Percentiles rank a stretch among this genome's conserved stretches.
These are phyloP conservation scores for Cavenderia fasciculata DNA, from an alignment of 78 protist genomes.

Conservation along the genomic window DNA sequence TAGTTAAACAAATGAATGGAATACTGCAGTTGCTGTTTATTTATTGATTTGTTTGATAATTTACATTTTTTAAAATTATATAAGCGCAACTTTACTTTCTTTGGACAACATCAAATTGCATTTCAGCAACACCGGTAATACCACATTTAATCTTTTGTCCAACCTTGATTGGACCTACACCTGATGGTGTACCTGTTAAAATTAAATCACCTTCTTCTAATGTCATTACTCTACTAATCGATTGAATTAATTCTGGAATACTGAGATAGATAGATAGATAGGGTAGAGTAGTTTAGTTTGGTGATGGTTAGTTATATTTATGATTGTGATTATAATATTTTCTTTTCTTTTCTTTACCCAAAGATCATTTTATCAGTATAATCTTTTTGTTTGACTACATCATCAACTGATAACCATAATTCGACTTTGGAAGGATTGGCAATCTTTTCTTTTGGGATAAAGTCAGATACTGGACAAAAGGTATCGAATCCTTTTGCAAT, in stretches of 20 bases:
- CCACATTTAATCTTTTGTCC: constrained; percentile 69
- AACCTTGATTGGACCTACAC: constrained; percentile 75
- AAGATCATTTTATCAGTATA: constrained; percentile 59
- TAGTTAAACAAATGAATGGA: too few relatives aligned
- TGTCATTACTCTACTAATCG: constrained; percentile 77
- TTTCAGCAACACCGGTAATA: constrained; percentile 36
- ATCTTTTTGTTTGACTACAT: constrained; percentile 75
- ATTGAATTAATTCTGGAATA: constrained; percentile 68
- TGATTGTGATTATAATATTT: too few relatives aligned
- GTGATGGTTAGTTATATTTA: too few relatives aligned
- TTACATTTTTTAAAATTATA: too few relatives aligned
- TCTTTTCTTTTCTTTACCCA: too few relatives aligned
- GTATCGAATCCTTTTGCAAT: constrained; percentile 79
- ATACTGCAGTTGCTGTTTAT: too few relatives aligned
- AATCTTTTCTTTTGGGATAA: constrained; percentile 76
- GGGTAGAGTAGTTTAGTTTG: too few relatives aligned
- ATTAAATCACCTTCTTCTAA: constrained; percentile 75
- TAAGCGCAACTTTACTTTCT: constrained; percentile 36
- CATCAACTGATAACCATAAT: constrained; percentile 74
- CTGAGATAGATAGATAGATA: too few relatives aligned
- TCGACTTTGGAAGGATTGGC: constrained; percentile 39
- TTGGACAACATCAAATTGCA: constrained; percentile 41
- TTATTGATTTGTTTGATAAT: too few relatives aligned
- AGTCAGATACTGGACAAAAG: constrained; percentile 77
- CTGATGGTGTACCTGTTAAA: constrained; percentile 79